Conservation (phyloP, 1,139 yeast genomes). For the Yamadazyma atmosphaerica region DNA sequence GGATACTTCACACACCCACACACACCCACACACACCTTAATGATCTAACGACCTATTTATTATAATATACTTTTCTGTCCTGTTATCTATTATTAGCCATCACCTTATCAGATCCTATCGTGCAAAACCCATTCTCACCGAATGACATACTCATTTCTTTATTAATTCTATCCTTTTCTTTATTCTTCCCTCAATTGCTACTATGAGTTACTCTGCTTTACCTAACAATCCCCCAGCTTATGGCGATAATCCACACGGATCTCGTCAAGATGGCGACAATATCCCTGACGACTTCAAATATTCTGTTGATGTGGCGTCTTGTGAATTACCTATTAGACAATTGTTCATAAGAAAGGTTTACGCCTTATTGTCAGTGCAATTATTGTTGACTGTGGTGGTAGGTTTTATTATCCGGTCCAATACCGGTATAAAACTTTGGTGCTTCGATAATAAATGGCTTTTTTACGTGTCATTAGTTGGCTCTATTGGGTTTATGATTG, state of each 20-base stretch:
- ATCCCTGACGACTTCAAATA: conserved; percentile 84
- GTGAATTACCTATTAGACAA: conserved; percentile 74
- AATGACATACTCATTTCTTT: no score
- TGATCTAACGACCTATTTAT: no score
- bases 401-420: conserved; percentile 56
- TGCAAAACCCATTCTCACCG: no score
- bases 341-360: conserved; percentile 80
- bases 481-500: conserved; percentile 62
- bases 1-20: no score
- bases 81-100: no score
- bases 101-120: no score
- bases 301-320: conserved; percentile 73
- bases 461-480: conserved; percentile 58
- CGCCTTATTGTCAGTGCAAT: conserved; percentile 64
- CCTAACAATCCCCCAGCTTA: conserved; percentile 28
- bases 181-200: neutral
- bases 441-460: conserved; percentile 60
- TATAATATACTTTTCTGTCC: no score
- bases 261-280: conserved; percentile 38
- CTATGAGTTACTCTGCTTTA: conserved; percentile 14
- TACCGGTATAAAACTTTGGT: conserved; percentile 54
- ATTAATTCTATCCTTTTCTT: no score
- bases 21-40: no score
- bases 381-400: conserved; percentile 59
- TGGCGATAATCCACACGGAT: conserved; percentile 17